These are phyloP conservation scores for Colletotrichum musae DNA, from an alignment of 2,329 filamentous ascomycete species.

Conservation along the genomic window DNA sequence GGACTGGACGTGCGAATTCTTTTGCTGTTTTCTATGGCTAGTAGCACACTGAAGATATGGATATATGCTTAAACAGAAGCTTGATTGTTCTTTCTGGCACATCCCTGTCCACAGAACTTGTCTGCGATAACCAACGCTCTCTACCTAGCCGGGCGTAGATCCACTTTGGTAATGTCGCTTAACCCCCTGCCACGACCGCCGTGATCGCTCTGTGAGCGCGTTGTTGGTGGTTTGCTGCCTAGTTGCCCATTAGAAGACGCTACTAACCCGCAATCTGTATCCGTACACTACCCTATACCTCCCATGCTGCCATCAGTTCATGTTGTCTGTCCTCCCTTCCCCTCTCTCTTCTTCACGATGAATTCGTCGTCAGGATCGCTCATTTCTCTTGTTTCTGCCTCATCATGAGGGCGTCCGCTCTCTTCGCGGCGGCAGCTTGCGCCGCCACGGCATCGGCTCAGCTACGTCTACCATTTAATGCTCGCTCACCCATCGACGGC, in stretches of 20 bases:
- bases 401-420: conserved; percentile 24
- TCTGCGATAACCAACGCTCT: not conserved
- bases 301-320: not conserved
- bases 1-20: not conserved
- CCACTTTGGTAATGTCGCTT: conserved; percentile 30
- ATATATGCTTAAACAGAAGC: conserved; percentile 3
- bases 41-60: not conserved
- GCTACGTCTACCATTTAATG: conserved; percentile 18
- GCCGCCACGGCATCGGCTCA: conserved; percentile 14
- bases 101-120: not conserved
- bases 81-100: not conserved
- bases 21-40: not conserved
- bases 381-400: not conserved
- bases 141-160: not conserved
- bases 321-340: not conserved
- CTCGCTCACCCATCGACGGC: not conserved
- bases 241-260: conserved; percentile 18
- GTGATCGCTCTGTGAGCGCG: not conserved
- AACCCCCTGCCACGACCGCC: conserved; percentile 11
- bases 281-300: not conserved
- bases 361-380: not conserved
- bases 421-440: conserved; percentile 6
- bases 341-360: not conserved
- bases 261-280: not conserved
- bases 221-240: conserved; percentile 23